These are phyloP conservation scores for Malus fusca DNA, from an alignment of 306 rosid species.

Conservation along the genomic window DNA sequence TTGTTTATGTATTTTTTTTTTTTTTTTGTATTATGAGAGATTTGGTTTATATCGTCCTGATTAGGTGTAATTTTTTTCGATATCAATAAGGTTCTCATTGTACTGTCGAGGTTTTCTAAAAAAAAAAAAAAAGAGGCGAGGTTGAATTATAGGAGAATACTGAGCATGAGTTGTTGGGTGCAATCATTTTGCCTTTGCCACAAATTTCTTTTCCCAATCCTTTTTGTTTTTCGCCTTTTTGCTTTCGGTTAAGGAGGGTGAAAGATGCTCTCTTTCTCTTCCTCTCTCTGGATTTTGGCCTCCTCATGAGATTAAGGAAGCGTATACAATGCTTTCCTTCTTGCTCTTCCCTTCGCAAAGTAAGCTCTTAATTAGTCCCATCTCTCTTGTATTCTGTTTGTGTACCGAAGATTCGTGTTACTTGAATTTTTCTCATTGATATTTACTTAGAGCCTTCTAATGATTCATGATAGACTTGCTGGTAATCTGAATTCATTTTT, in stretches of 20 bases:
- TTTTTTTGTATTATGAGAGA: no score
- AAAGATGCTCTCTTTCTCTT: conserved; percentile 10
- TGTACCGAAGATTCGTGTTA: background rate
- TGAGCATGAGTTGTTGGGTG: conserved; percentile 53
- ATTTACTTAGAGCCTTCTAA: background rate
- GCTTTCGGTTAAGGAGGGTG: conserved; percentile 39
- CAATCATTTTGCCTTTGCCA: conserved; percentile 40
- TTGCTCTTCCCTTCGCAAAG: conserved; percentile 71
- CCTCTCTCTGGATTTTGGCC: conserved; percentile 19
- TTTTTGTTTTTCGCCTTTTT: conserved; percentile 16
- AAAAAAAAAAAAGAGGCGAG: background rate
- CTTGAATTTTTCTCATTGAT: background rate
- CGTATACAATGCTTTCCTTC: conserved; percentile 80
- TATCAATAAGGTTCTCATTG: no score
- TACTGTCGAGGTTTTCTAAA: no score
- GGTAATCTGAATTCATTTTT: background rate
- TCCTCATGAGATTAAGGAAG: conserved; percentile 79
- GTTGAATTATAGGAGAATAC: conserved; percentile 43
- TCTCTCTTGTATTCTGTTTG: conserved; percentile 1
- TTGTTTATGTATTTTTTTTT: no score
- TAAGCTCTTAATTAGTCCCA: conserved; percentile 16
- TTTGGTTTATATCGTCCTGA: no score
- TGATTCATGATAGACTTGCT: background rate
- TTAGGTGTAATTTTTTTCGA: no score
- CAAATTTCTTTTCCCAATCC: conserved; percentile 30